Percentiles rank a stretch among this genome's conserved stretches.
Evolutionary conservation across 176 grass and related monocot genomes (phyloP).

Genomic region (Musa troglodytarum): DNA sequence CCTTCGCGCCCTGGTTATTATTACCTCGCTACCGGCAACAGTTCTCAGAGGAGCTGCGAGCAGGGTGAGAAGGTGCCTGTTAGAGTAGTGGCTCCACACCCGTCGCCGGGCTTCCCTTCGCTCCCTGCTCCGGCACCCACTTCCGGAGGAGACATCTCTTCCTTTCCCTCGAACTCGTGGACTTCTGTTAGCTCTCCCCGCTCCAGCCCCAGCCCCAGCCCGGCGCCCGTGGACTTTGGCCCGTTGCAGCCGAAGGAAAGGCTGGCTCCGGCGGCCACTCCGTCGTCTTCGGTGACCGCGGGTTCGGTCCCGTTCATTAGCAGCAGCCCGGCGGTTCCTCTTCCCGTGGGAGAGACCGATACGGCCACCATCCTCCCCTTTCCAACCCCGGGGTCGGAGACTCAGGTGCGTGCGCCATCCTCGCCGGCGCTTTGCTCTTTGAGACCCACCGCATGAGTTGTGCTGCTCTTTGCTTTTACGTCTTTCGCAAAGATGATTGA

Average conservation of each 20-base stretch:
- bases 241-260: conserved; percentile 18
- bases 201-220: not conserved
- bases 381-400: conserved; percentile 35
- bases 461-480: not conserved
- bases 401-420: conserved; percentile 24
- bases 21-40: not conserved
- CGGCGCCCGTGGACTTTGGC: conserved; percentile 2
- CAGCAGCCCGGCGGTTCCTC: conserved; percentile 72
- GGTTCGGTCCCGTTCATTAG: conserved; percentile 65
- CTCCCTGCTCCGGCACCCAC: conserved; percentile 13
- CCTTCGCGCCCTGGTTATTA: conserved; percentile 10
- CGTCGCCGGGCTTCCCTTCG: not conserved
- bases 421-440: no score
- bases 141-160: not conserved
- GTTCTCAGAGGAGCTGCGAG: not conserved
- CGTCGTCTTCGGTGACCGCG: conserved; percentile 21
- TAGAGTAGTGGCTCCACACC: not conserved
- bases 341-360: conserved; percentile 66
- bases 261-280: conserved; percentile 11
- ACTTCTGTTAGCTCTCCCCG: not conserved
- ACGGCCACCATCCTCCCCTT: conserved; percentile 65
- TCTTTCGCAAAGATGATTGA: not conserved
- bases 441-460: not conserved
- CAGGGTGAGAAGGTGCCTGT: not conserved
- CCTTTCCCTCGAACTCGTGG: not conserved